Evolutionary conservation across 1,139 yeast species (phyloP).

Genomic region (Spathaspora sp.): DNA sequence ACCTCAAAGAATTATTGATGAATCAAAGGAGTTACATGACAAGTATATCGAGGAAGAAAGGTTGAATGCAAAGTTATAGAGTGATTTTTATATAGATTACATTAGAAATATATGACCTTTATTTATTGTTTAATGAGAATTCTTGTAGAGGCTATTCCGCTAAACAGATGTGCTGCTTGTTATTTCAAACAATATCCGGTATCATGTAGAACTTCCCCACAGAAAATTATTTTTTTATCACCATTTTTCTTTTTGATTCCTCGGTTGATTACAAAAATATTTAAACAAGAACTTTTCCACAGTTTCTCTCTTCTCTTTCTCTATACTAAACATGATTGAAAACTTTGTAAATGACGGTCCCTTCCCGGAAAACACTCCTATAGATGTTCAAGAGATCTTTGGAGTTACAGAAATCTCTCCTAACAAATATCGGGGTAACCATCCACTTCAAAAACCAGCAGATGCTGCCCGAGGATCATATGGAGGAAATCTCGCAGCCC

Average conservation of each 20-base stretch:
- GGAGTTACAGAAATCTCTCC: slow-evolving; percentile 25
- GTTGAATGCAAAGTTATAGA: slow-evolving; percentile 12
- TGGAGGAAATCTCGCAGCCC: slow-evolving; percentile 45
- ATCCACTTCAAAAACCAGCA: slow-evolving; percentile 35
- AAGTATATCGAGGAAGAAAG: slow-evolving; percentile 4
- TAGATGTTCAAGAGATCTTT: slow-evolving; percentile 17
- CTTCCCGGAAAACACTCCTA: slow-evolving; percentile 3
- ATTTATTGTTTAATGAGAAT: no score
- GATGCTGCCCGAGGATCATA: slow-evolving; percentile 36
- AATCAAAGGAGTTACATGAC: slow-evolving; percentile 15
- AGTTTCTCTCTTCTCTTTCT: background rate
- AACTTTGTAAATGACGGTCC: background rate
- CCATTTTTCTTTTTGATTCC: background rate
- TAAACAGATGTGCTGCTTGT: no score
- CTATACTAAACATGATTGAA: slow-evolving; percentile 4
- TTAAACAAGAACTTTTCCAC: background rate
- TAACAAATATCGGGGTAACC: slow-evolving; percentile 25
- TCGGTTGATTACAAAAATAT: background rate
- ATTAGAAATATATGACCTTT: background rate
- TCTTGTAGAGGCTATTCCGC: no score
- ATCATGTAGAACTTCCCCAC: background rate
- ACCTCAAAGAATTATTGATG: slow-evolving; percentile 23
- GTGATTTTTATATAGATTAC: background rate
- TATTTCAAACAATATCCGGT: no score
- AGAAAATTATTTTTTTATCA: background rate